phyloP scores from a whole-genome alignment of 1,284 basidiomycete species.

The Cystobasidium slooffiae region DNA sequence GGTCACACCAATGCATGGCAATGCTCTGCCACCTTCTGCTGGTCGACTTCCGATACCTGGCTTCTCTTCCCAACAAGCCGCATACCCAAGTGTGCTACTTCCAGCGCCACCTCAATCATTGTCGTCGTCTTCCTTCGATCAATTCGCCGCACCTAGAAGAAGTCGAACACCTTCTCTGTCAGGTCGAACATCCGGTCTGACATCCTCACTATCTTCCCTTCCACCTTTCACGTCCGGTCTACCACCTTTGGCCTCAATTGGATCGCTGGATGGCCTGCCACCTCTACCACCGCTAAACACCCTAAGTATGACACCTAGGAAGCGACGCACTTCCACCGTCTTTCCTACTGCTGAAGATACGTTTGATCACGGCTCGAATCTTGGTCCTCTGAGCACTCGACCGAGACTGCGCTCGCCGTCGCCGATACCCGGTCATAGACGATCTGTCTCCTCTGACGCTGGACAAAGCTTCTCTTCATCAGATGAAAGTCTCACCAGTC shows the following conservation, averaged over 20 bases:
- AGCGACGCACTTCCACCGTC: not conserved
- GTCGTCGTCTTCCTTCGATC: too few relatives aligned
- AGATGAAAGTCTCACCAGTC: not conserved
- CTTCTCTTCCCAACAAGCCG: not conserved
- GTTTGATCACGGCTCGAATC: conserved; percentile 10
- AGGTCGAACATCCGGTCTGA: not conserved
- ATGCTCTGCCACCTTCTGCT: not conserved
- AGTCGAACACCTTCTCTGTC: conserved; percentile 3
- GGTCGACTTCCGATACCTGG: not conserved
- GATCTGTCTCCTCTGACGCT: conserved; percentile 14
- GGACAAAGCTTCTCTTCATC: not conserved
- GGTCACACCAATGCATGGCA: not conserved
- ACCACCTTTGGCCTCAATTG: not conserved
- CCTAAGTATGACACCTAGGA: not conserved
- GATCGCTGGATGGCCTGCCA: not conserved
- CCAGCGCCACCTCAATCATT: not conserved
- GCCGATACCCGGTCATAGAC: conserved; percentile 5
- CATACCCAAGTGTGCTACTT: not conserved
- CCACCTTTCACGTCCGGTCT: not conserved
- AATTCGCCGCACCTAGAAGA: not conserved
- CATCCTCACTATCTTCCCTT: too few relatives aligned
- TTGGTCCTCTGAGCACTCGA: not conserved
- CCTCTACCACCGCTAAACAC: not conserved
- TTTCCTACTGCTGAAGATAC: not conserved
- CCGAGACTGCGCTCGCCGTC: conserved; percentile 5